Conservation (phyloP, 306 rosid genomes). For the Notholithocarpus densiflorus region DNA sequence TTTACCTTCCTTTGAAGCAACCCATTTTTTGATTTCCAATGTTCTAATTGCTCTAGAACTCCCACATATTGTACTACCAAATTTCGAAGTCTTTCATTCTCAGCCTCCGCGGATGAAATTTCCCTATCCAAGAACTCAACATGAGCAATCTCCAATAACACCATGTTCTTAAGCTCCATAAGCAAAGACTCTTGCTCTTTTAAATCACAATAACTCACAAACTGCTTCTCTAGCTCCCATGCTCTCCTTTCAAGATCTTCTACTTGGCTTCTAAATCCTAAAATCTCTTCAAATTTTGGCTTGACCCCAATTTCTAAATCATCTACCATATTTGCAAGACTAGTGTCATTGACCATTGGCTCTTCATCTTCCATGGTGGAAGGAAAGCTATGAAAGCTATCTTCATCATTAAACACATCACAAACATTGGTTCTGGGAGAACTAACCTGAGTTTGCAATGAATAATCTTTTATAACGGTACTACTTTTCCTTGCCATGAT, state of each 20-base stretch:
- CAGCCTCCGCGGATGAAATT: slow-evolving; percentile 42
- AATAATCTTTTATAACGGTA: slow-evolving; percentile 16
- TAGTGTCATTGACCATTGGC: background rate
- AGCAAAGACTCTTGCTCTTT: slow-evolving; percentile 54
- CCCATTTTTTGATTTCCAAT: slow-evolving; percentile 48
- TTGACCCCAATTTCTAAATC: slow-evolving; percentile 11
- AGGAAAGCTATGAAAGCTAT: slow-evolving; percentile 23
- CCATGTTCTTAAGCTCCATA: slow-evolving; percentile 37
- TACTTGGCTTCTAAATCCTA: slow-evolving; percentile 33
- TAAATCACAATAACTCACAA: slow-evolving; percentile 47
- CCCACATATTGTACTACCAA: slow-evolving; percentile 31
- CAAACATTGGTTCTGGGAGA: slow-evolving; percentile 24
- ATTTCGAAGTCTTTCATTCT: slow-evolving; percentile 38
- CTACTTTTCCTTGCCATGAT: slow-evolving; percentile 40
- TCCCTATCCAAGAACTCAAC: slow-evolving; percentile 57
- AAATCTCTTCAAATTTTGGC: slow-evolving; percentile 33
- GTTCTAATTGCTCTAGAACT: slow-evolving; percentile 39
- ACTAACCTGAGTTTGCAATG: slow-evolving; percentile 1
- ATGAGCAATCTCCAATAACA: slow-evolving; percentile 41
- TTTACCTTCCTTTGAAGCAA: slow-evolving; percentile 44
- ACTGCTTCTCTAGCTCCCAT: slow-evolving; percentile 42
- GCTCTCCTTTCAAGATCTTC: slow-evolving; percentile 53
- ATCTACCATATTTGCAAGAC: slow-evolving; percentile 1
- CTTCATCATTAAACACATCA: slow-evolving; percentile 20
- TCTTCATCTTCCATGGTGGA: slow-evolving; percentile 23